phyloP scores from a whole-genome alignment of 2,329 filamentous ascomycete species.

The Paecilomyces variotii region DNA sequence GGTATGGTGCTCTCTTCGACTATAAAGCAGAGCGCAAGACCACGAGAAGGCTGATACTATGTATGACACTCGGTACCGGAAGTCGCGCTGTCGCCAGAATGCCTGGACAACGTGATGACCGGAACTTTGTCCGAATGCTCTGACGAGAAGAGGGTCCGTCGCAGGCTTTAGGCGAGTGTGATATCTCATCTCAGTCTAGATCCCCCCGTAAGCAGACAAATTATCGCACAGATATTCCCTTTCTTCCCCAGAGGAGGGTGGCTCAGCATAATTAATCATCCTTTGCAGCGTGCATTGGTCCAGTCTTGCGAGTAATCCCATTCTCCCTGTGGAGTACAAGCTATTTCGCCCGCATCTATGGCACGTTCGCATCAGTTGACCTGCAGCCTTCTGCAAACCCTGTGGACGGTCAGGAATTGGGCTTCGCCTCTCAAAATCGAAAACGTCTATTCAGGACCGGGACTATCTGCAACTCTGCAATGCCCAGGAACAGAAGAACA shows the following conservation, averaged over 20 bases:
- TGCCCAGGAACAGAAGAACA: neutral
- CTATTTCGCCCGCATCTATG: neutral
- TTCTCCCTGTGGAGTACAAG: neutral
- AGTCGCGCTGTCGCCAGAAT: neutral
- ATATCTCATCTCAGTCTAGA: neutral
- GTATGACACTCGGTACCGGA: neutral
- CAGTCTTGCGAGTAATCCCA: neutral
- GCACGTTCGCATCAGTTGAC: neutral
- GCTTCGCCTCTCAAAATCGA: neutral
- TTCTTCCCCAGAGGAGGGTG: neutral
- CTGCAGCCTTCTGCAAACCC: neutral
- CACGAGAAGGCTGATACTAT: neutral
- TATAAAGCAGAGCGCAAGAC: neutral
- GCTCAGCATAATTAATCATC: neutral
- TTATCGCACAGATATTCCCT: neutral
- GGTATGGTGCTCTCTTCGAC: neutral
- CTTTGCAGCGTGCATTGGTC: neutral
- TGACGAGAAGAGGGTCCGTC: neutral
- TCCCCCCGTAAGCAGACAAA: neutral
- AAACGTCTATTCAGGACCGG: slow-evolving; percentile 1
- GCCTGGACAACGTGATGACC: neutral
- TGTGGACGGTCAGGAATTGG: neutral
- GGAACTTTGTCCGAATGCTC: neutral
- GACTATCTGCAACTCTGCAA: neutral
- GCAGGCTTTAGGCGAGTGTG: neutral